Evolutionary conservation across 306 rosid genomes (phyloP).

Genomic region (Pueraria montana): DNA sequence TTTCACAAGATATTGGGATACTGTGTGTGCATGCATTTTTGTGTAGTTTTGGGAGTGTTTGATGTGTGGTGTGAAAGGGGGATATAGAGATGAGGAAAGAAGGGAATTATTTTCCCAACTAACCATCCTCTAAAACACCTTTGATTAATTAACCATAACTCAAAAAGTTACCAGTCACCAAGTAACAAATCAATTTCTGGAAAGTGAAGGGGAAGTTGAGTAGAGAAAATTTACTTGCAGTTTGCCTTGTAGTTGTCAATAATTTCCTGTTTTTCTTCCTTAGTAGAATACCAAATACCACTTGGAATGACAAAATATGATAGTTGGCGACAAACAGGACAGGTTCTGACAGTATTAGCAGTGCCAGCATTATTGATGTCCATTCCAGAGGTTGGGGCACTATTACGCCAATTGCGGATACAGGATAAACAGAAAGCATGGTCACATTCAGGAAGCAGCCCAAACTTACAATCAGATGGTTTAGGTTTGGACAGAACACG

Average conservation of each 20-base stretch:
- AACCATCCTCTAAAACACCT: slow-evolving; percentile 15
- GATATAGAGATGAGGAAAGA: neutral
- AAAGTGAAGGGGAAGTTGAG: neutral
- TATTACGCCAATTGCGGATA: slow-evolving; percentile 92
- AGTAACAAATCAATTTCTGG: neutral
- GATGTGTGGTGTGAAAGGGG: neutral
- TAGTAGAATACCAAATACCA: slow-evolving; percentile 85
- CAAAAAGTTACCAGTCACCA: neutral
- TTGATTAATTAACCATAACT: neutral
- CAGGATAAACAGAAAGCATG: slow-evolving; percentile 96
- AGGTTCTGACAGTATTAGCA: slow-evolving; percentile 77
- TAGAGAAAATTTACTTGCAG: slow-evolving; percentile 72
- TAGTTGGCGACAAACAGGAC: slow-evolving; percentile 93
- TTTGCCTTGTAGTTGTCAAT: slow-evolving; percentile 87
- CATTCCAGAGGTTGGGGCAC: slow-evolving; percentile 75
- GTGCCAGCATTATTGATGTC: slow-evolving; percentile 53
- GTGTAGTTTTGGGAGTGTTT: neutral
- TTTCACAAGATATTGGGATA: neutral
- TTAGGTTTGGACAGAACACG: slow-evolving; percentile 82
- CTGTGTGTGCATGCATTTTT: neutral
- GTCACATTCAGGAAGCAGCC: slow-evolving; percentile 89
- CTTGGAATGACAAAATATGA: slow-evolving; percentile 94
- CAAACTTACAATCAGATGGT: slow-evolving; percentile 82
- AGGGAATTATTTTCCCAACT: slow-evolving; percentile 4
- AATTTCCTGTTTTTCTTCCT: slow-evolving; percentile 89